phyloP scores from a whole-genome alignment of 306 rosid genomes.

The Cicer chorassanicum region DNA sequence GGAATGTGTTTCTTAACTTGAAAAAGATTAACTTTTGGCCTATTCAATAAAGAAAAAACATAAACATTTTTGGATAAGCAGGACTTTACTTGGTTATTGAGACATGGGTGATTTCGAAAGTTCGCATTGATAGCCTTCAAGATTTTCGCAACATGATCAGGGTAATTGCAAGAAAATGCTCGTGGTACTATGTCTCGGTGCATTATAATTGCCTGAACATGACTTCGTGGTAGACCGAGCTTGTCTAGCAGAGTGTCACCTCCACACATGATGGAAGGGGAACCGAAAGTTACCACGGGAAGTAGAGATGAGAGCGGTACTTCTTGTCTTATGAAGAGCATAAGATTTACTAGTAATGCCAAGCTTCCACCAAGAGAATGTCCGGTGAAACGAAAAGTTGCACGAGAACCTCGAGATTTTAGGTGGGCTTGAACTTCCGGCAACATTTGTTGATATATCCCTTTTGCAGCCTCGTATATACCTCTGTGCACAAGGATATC shows the following conservation, averaged over 20 bases:
- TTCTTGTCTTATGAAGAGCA: slow-evolving; percentile 77
- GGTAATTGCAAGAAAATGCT: slow-evolving; percentile 94
- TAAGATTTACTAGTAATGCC: slow-evolving; percentile 82
- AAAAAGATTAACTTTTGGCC: not conserved
- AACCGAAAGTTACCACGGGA: slow-evolving; percentile 90
- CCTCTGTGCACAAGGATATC: slow-evolving; percentile 93
- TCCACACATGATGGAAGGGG: slow-evolving; percentile 95
- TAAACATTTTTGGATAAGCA: not conserved
- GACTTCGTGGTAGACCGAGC: slow-evolving; percentile 75
- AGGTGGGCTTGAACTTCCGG: slow-evolving; percentile 80
- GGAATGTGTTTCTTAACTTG: not conserved
- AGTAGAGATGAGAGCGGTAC: slow-evolving; percentile 80
- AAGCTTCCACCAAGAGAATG: slow-evolving; percentile 99
- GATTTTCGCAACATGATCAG: slow-evolving; percentile 77
- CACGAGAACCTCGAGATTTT: slow-evolving; percentile 63
- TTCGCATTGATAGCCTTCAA: slow-evolving; percentile 85
- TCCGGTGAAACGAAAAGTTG: slow-evolving; percentile 84
- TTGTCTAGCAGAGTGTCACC: slow-evolving; percentile 76
- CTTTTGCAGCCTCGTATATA: slow-evolving; percentile 97
- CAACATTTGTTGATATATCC: slow-evolving; percentile 85
- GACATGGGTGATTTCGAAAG: slow-evolving; percentile 90
- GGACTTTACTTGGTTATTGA: slow-evolving; percentile 69
- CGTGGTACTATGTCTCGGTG: slow-evolving; percentile 97
- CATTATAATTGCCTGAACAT: slow-evolving; percentile 80
- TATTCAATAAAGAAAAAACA: not conserved